phyloP scores from a whole-genome alignment of 1,139 yeast species.

The Kodamaea plutei region DNA sequence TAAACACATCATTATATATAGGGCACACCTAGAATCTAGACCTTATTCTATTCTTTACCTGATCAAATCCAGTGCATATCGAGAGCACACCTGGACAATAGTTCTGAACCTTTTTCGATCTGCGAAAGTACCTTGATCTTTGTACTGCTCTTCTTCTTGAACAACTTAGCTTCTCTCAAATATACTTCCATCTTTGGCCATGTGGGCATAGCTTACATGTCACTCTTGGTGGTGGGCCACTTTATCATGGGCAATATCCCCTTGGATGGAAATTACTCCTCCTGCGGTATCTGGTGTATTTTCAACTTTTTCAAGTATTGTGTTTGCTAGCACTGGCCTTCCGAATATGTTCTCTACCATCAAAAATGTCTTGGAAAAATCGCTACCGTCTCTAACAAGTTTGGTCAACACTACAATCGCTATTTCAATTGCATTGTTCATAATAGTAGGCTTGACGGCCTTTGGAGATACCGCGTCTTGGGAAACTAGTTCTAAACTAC shows the following conservation, averaged over 20 bases:
- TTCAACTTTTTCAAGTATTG: slow-evolving; percentile 51
- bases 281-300: slow-evolving; percentile 57
- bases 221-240: slow-evolving; percentile 35
- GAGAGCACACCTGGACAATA: no score
- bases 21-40: no score
- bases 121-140: slow-evolving; percentile 30
- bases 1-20: no score
- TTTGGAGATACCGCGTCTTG: slow-evolving; percentile 38
- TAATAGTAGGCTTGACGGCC: slow-evolving; percentile 39
- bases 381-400: slow-evolving; percentile 44
- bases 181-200: slow-evolving; percentile 42
- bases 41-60: no score
- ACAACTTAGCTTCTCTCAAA: slow-evolving; percentile 43
- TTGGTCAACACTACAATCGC: slow-evolving; percentile 55
- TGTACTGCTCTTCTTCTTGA: slow-evolving; percentile 41
- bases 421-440: slow-evolving; percentile 30
- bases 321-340: slow-evolving; percentile 48
- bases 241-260: slow-evolving; percentile 42
- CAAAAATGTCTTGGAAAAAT: slow-evolving; percentile 52
- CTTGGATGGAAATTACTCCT: slow-evolving; percentile 54
- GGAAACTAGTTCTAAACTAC: slow-evolving; percentile 80
- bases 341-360: slow-evolving; percentile 49
- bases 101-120: slow-evolving; percentile 44
- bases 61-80: no score
- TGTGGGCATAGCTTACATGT: slow-evolving; percentile 37